Percentiles rank a stretch among this genome's conserved stretches.
Evolutionary conservation across 345 rosid genomes (phyloP).

Genomic region (Turnera subulata): DNA sequence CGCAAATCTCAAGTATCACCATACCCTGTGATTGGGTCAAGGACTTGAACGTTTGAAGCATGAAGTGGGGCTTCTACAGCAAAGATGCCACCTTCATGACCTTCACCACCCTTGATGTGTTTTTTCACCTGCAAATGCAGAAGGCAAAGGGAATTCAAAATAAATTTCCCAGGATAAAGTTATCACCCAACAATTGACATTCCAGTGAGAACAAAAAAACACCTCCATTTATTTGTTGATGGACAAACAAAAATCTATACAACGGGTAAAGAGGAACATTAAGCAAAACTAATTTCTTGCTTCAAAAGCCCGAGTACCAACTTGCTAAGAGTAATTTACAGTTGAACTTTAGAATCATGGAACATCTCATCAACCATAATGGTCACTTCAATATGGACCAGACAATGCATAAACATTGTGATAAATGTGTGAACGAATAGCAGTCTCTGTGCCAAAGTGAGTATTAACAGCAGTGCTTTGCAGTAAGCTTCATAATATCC

Average conservation of each 20-base stretch:
- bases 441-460: no score
- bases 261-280: no score
- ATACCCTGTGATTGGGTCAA: constrained; percentile 94
- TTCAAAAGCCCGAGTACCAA: not conserved
- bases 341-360: not conserved
- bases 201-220: no score
- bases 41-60: constrained; percentile 88
- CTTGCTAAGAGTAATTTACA: not conserved
- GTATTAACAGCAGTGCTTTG: no score
- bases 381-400: not conserved
- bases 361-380: no score
- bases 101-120: constrained; percentile 27
- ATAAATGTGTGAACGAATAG: no score
- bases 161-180: not conserved
- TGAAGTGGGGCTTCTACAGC: constrained; percentile 95
- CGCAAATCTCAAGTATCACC: not conserved
- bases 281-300: not conserved
- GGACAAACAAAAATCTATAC: no score
- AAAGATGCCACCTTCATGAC: constrained; percentile 96
- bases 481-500: no score
- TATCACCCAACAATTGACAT: not conserved
- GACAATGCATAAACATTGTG: no score
- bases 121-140: not conserved
- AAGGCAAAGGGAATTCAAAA: not conserved
- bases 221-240: no score